Evolutionary conservation across 208 protist species (phyloP).

Genomic region (Phytomonas francai): DNA sequence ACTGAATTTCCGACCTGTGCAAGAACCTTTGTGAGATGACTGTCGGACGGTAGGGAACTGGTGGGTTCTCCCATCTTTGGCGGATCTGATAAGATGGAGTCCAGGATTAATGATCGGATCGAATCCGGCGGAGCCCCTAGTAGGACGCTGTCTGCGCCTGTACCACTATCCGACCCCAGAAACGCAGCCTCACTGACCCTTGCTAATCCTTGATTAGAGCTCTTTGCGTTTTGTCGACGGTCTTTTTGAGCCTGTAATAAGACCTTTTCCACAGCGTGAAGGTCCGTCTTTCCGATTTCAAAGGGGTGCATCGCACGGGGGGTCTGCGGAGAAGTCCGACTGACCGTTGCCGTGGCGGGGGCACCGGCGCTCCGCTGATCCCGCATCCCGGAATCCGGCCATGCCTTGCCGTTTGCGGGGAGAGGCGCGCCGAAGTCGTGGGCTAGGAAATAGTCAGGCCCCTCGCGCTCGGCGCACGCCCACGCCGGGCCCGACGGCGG

Average conservation of each 20-base stretch:
- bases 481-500: slow-evolving; percentile 15
- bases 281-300: not conserved
- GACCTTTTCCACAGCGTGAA: not conserved
- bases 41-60: not conserved
- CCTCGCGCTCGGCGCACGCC: slow-evolving; percentile 5
- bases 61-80: not conserved
- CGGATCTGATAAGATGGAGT: not conserved
- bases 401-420: not conserved
- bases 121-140: not conserved
- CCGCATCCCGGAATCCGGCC: no score
- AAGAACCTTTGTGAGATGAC: not conserved
- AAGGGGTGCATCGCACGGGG: no score
- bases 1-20: not conserved
- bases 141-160: not conserved
- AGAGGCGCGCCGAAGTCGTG: not conserved
- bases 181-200: no score
- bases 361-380: not conserved
- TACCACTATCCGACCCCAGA: not conserved
- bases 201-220: no score
- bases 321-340: not conserved
- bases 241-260: not conserved
- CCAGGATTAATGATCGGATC: not conserved
- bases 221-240: no score
- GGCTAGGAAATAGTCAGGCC: slow-evolving; percentile 3
- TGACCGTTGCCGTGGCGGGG: not conserved